A percentile compares a stretch with the other conserved stretches of the same genome.
Evolutionary conservation across 306 rosid species (phyloP).

Genomic region (Herpetospermum pedunculosum): DNA sequence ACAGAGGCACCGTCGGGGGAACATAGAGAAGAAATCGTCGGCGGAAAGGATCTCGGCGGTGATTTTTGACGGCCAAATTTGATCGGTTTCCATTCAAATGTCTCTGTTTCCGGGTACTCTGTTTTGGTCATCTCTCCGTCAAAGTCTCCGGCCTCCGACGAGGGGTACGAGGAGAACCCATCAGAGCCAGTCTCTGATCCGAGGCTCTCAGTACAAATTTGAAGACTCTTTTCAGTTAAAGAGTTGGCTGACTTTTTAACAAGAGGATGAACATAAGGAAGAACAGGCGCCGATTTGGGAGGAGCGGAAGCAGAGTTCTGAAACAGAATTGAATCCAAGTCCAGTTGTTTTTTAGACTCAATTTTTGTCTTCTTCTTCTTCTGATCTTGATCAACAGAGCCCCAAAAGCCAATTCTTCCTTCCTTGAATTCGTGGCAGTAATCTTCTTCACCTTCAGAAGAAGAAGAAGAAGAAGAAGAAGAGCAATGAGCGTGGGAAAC

Average conservation of each 20-base stretch:
- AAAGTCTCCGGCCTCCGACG: conserved; percentile 29
- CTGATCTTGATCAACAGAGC: conserved; percentile 28
- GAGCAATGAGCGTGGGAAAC: conserved; percentile 9
- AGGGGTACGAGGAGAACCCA: conserved; percentile 34
- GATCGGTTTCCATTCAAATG: conserved; percentile 9
- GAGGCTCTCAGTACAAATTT: conserved; percentile 78
- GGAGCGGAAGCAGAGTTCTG: conserved; percentile 10
- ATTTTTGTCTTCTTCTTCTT: conserved; percentile 9
- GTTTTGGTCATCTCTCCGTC: background rate
- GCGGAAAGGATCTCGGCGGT: conserved; percentile 11
- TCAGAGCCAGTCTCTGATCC: conserved; percentile 97
- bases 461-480: conserved; percentile 21
- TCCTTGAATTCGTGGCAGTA: conserved; percentile 11
- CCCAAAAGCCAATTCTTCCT: conserved; percentile 32
- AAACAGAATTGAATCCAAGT: conserved; percentile 46
- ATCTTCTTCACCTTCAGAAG: conserved; percentile 17
- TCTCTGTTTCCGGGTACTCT: conserved; percentile 1
- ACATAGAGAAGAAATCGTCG: conserved; percentile 1
- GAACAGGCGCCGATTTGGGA: background rate
- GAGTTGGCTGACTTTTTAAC: conserved; percentile 44
- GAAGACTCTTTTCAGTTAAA: conserved; percentile 51
- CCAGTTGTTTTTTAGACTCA: conserved; percentile 19
- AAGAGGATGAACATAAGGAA: conserved; percentile 76
- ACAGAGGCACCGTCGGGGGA: background rate
- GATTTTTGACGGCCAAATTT: conserved; percentile 1